Base-by-base conservation (phyloP, 2,329 filamentous ascomycete genomes). In the Cercospora zeina region DNA sequence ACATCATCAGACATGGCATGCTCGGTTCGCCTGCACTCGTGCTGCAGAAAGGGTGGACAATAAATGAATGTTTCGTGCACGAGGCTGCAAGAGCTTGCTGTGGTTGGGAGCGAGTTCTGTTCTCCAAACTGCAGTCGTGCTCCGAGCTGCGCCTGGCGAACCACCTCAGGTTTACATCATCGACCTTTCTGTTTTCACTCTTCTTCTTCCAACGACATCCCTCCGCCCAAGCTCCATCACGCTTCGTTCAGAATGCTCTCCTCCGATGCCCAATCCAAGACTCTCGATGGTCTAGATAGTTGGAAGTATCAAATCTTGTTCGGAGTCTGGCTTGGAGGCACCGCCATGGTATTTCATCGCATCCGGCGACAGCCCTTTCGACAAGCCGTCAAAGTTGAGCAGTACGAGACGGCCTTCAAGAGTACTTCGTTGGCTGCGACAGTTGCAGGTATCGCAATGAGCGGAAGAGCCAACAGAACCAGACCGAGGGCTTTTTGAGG, bases 391-490 rank as follows among this genome's bases (percentile, higher is more conserved):
- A 76, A 75, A 62, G 67, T 70, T 9, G 74, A 74, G 59, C 73
- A 76, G 62, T 76, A 76, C 63, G 74, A 76, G 62, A 74, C 72
- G 59, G 74, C 74, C 30, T 74, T 75, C 70, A 75, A 76, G 49
- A 72, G 72, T 21, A 75, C 73, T 1, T 72, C 71, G 0, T 63
- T 75, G 10, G 68, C 62, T 21, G 65, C 65, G 16, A 63, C 62
- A 6, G 51, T 67, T 2, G 54, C 59, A 11, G 67, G 58, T 3
- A 66, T 65, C 36, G 66, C 50, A 36, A 62, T 62, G 19, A 65
- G 58, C 5, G 67, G 61, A 8, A 59, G 39, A 27, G 54, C 54
- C 27, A 53, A 53, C 49, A 53, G 49, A 21, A 53, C 49, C 31
- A 53, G 58, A 11, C 30, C 50, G 16, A 59, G 37, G 31, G 49